A percentile compares a stretch with the other conserved stretches of the same genome.
Evolutionary conservation across 805 yeast genomes (phyloP).

Genomic region (Candida pseudoglaebosa): DNA sequence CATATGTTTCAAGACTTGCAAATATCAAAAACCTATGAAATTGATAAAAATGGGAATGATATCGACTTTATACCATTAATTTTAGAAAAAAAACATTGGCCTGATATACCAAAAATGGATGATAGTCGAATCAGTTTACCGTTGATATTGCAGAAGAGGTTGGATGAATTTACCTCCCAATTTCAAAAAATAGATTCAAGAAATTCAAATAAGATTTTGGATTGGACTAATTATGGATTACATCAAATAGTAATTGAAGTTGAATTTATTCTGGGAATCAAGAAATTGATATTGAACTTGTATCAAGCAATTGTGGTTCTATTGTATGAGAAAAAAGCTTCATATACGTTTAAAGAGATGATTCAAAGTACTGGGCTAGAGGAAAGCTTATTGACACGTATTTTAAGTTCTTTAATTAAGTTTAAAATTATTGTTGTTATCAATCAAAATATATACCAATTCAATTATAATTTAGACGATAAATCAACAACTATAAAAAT

Average conservation of each 20-base stretch:
- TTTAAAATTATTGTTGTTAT: slow-evolving; percentile 20
- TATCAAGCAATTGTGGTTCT: slow-evolving; percentile 41
- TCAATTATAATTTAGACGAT: slow-evolving; percentile 25
- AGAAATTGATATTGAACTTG: slow-evolving; percentile 36
- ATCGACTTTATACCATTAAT: slow-evolving; percentile 29
- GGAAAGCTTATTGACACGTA: slow-evolving; percentile 22
- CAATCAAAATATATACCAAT: slow-evolving; percentile 10
- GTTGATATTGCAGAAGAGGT: slow-evolving; percentile 8
- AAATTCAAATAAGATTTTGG: slow-evolving; percentile 23
- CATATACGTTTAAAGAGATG: slow-evolving; percentile 19
- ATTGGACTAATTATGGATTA: slow-evolving; percentile 40
- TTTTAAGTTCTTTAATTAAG: slow-evolving; percentile 31
- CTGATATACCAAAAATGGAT: slow-evolving; percentile 29
- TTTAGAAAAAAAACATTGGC: slow-evolving; percentile 37
- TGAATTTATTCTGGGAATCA: slow-evolving; percentile 25
- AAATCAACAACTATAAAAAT: slow-evolving; percentile 24
- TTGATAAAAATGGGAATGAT: neutral
- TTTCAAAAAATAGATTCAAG: slow-evolving; percentile 20
- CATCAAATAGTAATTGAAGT: slow-evolving; percentile 37
- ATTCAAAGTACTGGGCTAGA: slow-evolving; percentile 28
- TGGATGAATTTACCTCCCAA: slow-evolving; percentile 15
- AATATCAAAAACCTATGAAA: slow-evolving; percentile 11
- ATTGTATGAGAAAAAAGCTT: slow-evolving; percentile 30
- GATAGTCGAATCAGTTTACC: slow-evolving; percentile 23
- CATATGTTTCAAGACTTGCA: slow-evolving; percentile 34